Evolutionary conservation across 129 eudicot genomes (phyloP).

Genomic region (Mikania micrantha): DNA sequence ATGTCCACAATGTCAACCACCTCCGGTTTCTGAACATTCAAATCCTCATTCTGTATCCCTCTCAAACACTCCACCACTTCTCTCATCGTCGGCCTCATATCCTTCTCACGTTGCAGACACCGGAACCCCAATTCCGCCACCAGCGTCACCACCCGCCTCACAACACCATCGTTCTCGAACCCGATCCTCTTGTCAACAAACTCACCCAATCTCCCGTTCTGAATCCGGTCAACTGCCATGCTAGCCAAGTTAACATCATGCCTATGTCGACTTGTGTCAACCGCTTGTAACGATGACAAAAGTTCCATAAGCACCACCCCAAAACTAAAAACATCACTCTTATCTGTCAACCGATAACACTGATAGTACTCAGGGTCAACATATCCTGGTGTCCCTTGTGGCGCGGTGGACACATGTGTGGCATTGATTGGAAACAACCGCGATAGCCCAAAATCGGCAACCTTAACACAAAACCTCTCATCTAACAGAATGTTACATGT

Average conservation of each 20-base stretch:
- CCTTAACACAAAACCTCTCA: slow-evolving; percentile 21
- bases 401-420: slow-evolving; percentile 87
- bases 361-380: slow-evolving; percentile 91
- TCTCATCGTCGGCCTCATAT: slow-evolving; percentile 77
- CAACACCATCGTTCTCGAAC: slow-evolving; percentile 34
- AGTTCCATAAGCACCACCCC: slow-evolving; percentile 82
- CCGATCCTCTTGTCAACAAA: slow-evolving; percentile 55
- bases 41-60: slow-evolving; percentile 44
- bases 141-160: slow-evolving; percentile 54
- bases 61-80: slow-evolving; percentile 54
- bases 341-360: slow-evolving; percentile 65
- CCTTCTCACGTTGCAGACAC: slow-evolving; percentile 74
- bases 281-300: slow-evolving; percentile 63
- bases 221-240: slow-evolving; percentile 67
- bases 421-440: slow-evolving; percentile 56
- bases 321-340: slow-evolving; percentile 86
- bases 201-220: slow-evolving; percentile 48
- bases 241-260: slow-evolving; percentile 72
- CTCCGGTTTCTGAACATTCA: slow-evolving; percentile 42
- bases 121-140: slow-evolving; percentile 73
- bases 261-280: slow-evolving; percentile 61
- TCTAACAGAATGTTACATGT: slow-evolving; percentile 34
- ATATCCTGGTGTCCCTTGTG: slow-evolving; percentile 92
- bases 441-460: slow-evolving; percentile 39
- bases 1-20: slow-evolving; percentile 56